A percentile compares a stretch with the other conserved stretches of the same genome.
phyloP scores from a whole-genome alignment of 306 rosid species.

The Prunus fruticosa region DNA sequence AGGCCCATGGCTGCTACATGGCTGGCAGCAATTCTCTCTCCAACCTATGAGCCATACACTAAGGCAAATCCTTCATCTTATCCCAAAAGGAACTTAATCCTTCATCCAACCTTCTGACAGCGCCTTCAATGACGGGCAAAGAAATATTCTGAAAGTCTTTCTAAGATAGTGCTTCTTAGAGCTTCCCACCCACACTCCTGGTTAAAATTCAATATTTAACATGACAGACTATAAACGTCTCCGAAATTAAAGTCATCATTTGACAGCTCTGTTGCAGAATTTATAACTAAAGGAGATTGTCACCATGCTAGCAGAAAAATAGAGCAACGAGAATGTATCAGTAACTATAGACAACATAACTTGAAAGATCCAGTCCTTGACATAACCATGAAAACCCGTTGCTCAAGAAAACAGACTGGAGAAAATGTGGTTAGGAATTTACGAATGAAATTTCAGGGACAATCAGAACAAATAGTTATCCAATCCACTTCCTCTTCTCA shows the following conservation, averaged over 20 bases:
- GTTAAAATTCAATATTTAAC: not conserved
- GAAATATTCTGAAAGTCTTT: not conserved
- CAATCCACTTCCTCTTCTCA: conserved; percentile 5
- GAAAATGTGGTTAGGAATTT: too few species aligned
- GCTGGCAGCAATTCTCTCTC: too few species aligned
- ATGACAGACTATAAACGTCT: too few species aligned
- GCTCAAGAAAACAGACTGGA: not conserved
- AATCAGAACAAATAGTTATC: not conserved
- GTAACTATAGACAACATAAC: not conserved
- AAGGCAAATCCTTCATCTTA: too few species aligned
- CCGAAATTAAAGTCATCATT: not conserved
- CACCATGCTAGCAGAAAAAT: not conserved
- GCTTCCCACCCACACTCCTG: not conserved
- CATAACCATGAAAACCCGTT: not conserved
- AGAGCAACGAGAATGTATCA: not conserved
- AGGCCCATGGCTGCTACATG: not conserved
- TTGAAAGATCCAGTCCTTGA: not conserved
- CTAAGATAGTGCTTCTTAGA: not conserved
- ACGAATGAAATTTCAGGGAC: not conserved
- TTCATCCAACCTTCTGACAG: not conserved
- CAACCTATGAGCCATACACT: too few species aligned
- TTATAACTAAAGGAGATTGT: not conserved
- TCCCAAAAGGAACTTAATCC: too few species aligned
- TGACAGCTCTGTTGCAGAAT: not conserved
- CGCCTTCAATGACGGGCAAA: not conserved